These are phyloP conservation scores for Phytophthora fragariaefolia DNA, from an alignment of 352 stramenopile species.

Conservation along the genomic window DNA sequence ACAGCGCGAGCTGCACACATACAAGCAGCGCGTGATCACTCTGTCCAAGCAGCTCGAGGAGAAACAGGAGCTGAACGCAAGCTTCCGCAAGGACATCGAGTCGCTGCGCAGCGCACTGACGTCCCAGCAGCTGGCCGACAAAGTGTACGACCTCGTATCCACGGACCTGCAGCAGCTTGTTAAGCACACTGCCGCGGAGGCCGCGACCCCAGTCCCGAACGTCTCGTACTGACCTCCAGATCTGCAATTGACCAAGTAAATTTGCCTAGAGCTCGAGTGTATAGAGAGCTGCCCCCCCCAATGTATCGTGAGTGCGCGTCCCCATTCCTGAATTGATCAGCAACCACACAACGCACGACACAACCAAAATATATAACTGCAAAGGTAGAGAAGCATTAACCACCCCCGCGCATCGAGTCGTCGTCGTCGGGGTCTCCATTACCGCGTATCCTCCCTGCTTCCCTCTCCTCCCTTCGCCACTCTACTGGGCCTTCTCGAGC, in stretches of 20 bases:
- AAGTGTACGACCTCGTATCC: constrained; percentile 63
- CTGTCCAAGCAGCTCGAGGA: constrained; percentile 65
- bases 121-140: constrained; percentile 65
- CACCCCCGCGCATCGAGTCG: background rate
- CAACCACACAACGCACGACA: too few relatives aligned
- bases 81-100: constrained; percentile 73
- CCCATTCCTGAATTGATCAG: too few relatives aligned
- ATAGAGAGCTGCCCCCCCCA: constrained; percentile 14
- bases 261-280: constrained; percentile 14
- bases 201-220: constrained; percentile 1
- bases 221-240: constrained; percentile 12
- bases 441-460: constrained; percentile 6
- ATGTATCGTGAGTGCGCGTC: constrained; percentile 5
- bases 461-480: background rate
- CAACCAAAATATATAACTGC: background rate
- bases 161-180: constrained; percentile 61
- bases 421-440: constrained; percentile 25
- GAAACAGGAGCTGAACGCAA: constrained; percentile 58
- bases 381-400: constrained; percentile 25
- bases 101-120: constrained; percentile 68
- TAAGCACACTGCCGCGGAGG: constrained; percentile 25
- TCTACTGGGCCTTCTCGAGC: constrained; percentile 75
- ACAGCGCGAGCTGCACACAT: constrained; percentile 63
- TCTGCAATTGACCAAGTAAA: constrained; percentile 11
- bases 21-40: constrained; percentile 58